Conservation (phyloP, 768 basidiomycete species). For the Suillus americanus region DNA sequence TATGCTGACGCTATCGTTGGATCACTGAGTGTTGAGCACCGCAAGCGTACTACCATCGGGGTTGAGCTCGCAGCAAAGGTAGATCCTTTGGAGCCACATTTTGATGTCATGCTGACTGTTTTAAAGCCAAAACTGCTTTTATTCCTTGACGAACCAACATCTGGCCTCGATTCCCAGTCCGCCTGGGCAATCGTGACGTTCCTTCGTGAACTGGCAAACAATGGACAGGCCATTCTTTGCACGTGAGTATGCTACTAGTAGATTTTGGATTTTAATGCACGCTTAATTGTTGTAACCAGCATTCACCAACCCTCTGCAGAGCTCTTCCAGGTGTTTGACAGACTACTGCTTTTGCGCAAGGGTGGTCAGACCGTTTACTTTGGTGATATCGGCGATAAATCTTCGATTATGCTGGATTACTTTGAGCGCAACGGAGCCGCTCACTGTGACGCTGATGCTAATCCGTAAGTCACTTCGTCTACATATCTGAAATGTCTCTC, state of each 20-base stretch:
- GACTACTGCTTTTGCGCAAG: constrained; percentile 47
- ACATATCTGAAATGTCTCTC: neutral
- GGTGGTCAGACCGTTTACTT: constrained; percentile 73
- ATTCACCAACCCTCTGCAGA: constrained; percentile 43
- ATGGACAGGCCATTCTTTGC: constrained; percentile 57
- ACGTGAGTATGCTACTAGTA: constrained; percentile 33
- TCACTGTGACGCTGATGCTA: constrained; percentile 17
- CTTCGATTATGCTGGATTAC: constrained; percentile 20
- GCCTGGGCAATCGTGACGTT: constrained; percentile 50
- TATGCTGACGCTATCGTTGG: constrained; percentile 66
- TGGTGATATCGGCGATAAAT: constrained; percentile 38
- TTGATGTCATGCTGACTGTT: neutral
- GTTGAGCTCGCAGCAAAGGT: constrained; percentile 60
- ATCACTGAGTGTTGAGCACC: constrained; percentile 47
- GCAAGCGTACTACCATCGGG: constrained; percentile 58
- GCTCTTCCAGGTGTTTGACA: constrained; percentile 52
- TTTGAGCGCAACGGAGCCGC: constrained; percentile 24
- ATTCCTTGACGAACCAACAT: constrained; percentile 64
- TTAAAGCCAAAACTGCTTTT: constrained; percentile 43
- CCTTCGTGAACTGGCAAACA: constrained; percentile 51
- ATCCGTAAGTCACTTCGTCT: constrained; percentile 19
- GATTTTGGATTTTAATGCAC: neutral
- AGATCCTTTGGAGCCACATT: constrained; percentile 1
- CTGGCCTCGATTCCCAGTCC: constrained; percentile 52
- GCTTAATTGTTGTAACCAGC: constrained; percentile 4